Base-by-base conservation (phyloP, 2,329 filamentous ascomycete species). In the Claviceps paspali region DNA sequence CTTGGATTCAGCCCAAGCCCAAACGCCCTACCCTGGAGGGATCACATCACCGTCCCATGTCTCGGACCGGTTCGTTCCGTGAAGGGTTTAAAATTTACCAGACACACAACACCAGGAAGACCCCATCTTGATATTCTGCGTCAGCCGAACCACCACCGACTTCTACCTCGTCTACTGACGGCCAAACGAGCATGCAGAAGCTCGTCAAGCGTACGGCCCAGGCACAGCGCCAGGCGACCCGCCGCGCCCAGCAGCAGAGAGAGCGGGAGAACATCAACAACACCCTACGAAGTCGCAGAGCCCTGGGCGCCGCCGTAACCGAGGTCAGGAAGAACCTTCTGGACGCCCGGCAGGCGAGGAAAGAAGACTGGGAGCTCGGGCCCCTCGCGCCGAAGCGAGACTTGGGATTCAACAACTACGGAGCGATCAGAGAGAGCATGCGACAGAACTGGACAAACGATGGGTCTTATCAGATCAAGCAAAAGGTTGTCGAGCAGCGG, bases 301-400 rank as follows among this genome's bases (percentile, higher is more conserved):
- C 56, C 36, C 43, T 57, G 35, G 48, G 49, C 27, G 38, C 43
- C 5, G 53, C 55, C 38, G 47, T 52, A 22, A 38, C 44, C 4
- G 56, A 64, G 43, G 48, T 61, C 38, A 46, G 51, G 23, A 36
- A 52, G 32, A 56, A 60, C 43, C 42, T 64, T 11, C 52, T 54
- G 35, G 53, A 60, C 29, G 63, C 66, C 32, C 59, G 62, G 24
- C 53, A 63, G 45, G 65, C 69, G 35, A 71, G 81, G 37, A 70
- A 68, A 42, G 81, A 93, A 54, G 79, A 88, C 56, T 93, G 82
- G 75, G 64, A 79, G 44, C 60, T 85, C 45, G 88, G 87, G 0
- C 72, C 82, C 7, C 54, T 94, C 45, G 79, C 85, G 3, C 86
- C 87, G 2, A 79, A 79, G 53, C 70, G 78, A 49, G 80, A 91